A percentile compares a stretch with the other conserved stretches of the same genome.
Evolutionary conservation across 768 basidiomycete genomes (phyloP).

Genomic region (Agaricus bisporus): DNA sequence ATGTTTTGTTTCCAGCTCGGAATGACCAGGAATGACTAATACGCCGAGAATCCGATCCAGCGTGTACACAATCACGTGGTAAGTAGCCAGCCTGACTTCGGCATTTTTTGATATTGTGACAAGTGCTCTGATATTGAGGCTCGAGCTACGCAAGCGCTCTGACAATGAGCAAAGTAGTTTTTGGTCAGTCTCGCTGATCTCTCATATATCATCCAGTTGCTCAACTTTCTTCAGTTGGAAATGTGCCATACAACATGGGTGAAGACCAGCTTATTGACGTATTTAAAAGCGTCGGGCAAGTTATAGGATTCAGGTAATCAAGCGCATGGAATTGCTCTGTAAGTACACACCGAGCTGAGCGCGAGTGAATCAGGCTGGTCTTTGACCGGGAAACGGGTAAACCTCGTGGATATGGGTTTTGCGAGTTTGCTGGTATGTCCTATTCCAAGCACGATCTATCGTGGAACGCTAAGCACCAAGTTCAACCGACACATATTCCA

Average conservation of each 20-base stretch:
- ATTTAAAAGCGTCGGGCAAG: constrained; percentile 85
- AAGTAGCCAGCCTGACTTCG: too few species aligned
- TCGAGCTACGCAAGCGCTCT: background rate
- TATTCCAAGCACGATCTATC: constrained; percentile 21
- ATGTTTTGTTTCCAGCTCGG: too few species aligned
- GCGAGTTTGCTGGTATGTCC: constrained; percentile 82
- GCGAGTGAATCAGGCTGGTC: constrained; percentile 51
- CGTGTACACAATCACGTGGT: background rate
- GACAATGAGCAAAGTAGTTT: constrained; percentile 55
- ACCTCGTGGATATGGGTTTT: constrained; percentile 90
- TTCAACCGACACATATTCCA: background rate
- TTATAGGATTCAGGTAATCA: constrained; percentile 77
- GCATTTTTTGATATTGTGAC: too few species aligned
- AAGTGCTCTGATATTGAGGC: too few species aligned
- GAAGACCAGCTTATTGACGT: constrained; percentile 86
- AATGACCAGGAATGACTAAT: too few species aligned
- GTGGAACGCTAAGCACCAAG: constrained; percentile 17
- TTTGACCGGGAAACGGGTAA: constrained; percentile 93
- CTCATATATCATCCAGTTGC: background rate
- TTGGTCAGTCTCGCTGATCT: constrained; percentile 39
- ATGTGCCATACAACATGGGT: constrained; percentile 87
- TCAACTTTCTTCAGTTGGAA: constrained; percentile 51
- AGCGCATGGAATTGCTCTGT: background rate
- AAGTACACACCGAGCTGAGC: background rate
- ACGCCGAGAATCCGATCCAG: too few species aligned